Conservation (phyloP, 805 yeast genomes). For the Wickerhamomyces xylosicus region DNA sequence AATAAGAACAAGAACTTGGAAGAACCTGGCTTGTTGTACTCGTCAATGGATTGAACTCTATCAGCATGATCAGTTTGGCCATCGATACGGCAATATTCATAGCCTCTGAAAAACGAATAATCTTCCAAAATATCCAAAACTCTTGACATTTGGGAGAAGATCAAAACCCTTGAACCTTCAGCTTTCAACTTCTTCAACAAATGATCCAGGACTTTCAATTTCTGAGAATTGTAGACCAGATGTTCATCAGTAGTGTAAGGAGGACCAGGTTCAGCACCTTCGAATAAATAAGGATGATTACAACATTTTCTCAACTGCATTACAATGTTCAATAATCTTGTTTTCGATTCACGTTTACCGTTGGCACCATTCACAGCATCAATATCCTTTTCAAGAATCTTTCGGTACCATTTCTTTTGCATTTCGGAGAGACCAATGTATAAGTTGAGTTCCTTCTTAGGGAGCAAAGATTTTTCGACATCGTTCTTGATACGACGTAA, state of each 20-base stretch:
- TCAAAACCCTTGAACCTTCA: conserved; percentile 70
- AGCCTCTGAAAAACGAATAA: conserved; percentile 61
- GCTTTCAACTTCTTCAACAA: conserved; percentile 47
- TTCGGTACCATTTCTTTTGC: conserved; percentile 73
- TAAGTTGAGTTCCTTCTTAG: conserved; percentile 64
- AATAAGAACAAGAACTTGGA: conserved; percentile 63
- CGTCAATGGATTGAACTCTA: conserved; percentile 67
- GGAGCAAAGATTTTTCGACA: conserved; percentile 70
- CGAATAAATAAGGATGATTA: conserved; percentile 76
- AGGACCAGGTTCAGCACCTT: conserved; percentile 88
- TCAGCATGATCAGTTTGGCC: conserved; percentile 78
- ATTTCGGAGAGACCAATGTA: conserved; percentile 70
- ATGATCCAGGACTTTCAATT: conserved; percentile 62
- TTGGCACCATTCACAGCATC: conserved; percentile 81
- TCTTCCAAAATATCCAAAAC: conserved; percentile 74
- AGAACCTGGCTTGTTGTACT: conserved; percentile 65
- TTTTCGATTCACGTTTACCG: conserved; percentile 66
- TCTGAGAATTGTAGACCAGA: conserved; percentile 61
- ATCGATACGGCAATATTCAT: conserved; percentile 68
- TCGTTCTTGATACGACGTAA: conserved; percentile 70
- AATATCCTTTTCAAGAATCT: conserved; percentile 65
- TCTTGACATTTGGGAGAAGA: conserved; percentile 79
- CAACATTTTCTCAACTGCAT: conserved; percentile 83
- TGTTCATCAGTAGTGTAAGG: conserved; percentile 83
- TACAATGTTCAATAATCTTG: conserved; percentile 66